Evolutionary conservation across 2,329 filamentous ascomycete genomes (phyloP), one percentile per base, ranked within the genome.

Genomic region (Coleophoma eucalyptorum): DNA sequence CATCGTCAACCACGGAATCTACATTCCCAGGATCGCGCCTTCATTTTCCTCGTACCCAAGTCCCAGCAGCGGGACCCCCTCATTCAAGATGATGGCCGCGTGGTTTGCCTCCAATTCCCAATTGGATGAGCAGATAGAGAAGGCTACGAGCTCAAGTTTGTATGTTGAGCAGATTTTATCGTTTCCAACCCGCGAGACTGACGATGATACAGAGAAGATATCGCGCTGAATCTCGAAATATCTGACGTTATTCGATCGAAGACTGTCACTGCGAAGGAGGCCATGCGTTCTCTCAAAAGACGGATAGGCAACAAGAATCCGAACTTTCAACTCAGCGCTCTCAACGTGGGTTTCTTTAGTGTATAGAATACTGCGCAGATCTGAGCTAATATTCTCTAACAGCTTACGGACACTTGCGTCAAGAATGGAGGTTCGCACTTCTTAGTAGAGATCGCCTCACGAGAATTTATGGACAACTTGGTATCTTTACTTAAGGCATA

Each of bases 401-500:
- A 86, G 90, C 86, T 99, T 63, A 96, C 92, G 58, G 94, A 99
- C 73, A 97, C 94, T 1, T 99, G 94, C 67, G 91, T 97, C 55
- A 99, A 99, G 75, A 99, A 99, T 76, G 94, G 94, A 53, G 94
- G 94, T 60, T 82, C 87, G 37, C 94, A 99, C 71, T 99, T 99
- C 70, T 84, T 99, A 46, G 80, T 86, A 58, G 94, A 99, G 73
- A 94, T 99, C 61, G 93, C 94, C 38, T 97, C 93, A 16, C 84
- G 92, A 57, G 94, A 99, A 73, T 99, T 97, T 65, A 95, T 99
- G 88, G 94, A 99, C 72, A 97, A 97, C 67, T 74, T 99, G 48
- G 87, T 90, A 16, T 97, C 93, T 33, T 78, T 99, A 15, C 79
- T 99, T 32, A 92, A 93, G 66, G 87, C 89, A 16, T 85, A 88